Base-by-base conservation (phyloP, 352 stramenopile species). In the Pythium apleroticum region DNA sequence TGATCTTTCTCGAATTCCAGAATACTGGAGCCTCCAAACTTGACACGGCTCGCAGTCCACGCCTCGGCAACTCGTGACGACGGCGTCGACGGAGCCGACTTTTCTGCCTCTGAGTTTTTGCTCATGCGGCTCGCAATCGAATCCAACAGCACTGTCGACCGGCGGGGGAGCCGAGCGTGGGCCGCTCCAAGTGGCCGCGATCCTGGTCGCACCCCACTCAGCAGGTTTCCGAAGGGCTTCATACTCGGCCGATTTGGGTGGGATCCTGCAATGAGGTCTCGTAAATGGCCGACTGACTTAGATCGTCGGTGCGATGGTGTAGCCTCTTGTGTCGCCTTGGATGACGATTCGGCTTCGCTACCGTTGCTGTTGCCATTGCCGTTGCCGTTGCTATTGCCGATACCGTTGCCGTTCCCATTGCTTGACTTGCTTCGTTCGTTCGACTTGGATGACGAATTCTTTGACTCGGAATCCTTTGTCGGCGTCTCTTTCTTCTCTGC, bases 241-340 rank as follows among this genome's bases (percentile, higher is more conserved):
- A 24, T 46, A 14, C 35, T 53, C n/a, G 57, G 15, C 10, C 55
- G 52, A 17, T 27, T 52, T 8, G 12, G 11, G 28, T 37, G 55
- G 10, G 63, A 19, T 22, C 49, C 78, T 80, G 79, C 72, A 65
- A 92, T 77, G 19, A 92, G 61, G 35, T 81, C 74, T 1, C 67
- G 75, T 58, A 92, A 59, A 68, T 92, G 84, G 14, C 65, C 74
- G 7, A 53, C 79, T 20, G 83, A 90, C 31, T 92, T 92, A 35
- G 83, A 92, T 43, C 66, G 68, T 19, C 73, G 63, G 1, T 57
- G 35, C 15, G 14, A 11, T 19, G n/a, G n/a, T 14, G 27, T 25
- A 25, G 22, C 35, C 4, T 28, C 46, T 12, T 31, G 28, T 19
- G 30, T 63, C 2, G 31, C 4, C 46, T 57, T 57, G 28, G 46